These are phyloP conservation scores for Phytophthora pinifolia DNA, from an alignment of 352 stramenopile genomes.

Conservation along the genomic window DNA sequence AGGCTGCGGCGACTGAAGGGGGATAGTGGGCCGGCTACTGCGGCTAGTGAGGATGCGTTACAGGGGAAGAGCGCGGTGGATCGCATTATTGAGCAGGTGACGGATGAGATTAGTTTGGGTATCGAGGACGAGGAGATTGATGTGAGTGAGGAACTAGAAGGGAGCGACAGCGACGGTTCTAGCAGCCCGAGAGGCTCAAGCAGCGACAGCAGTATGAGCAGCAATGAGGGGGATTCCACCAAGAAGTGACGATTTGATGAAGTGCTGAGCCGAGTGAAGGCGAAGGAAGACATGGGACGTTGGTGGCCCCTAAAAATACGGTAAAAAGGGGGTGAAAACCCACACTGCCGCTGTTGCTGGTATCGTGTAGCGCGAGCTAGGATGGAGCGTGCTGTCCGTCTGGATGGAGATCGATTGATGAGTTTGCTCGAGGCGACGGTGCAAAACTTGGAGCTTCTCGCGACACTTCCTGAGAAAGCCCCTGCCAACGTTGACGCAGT, in stretches of 20 bases:
- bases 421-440: constrained; percentile 23
- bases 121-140: constrained; percentile 41
- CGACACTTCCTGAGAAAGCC: constrained; percentile 23
- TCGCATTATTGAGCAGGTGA: constrained; percentile 56
- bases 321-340: not conserved
- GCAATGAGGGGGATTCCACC: not conserved
- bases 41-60: not conserved
- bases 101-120: constrained; percentile 60
- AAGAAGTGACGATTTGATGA: constrained; percentile 3
- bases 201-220: constrained; percentile 2
- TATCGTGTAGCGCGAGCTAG: not conserved
- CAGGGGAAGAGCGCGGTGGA: constrained; percentile 32
- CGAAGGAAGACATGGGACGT: constrained; percentile 1
- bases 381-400: constrained; percentile 31
- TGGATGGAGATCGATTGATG: constrained; percentile 27
- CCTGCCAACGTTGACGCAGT: not conserved
- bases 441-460: constrained; percentile 30
- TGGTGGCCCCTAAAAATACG: constrained; percentile 27
- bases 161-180: too few species aligned
- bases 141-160: constrained; percentile 14
- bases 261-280: not conserved
- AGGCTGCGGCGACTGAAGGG: constrained; percentile 45
- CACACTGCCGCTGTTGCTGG: not conserved
- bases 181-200: too few species aligned
- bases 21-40: not conserved